Conservation (phyloP, 768 basidiomycete species). For the Leucosporidium creatinivorum region DNA sequence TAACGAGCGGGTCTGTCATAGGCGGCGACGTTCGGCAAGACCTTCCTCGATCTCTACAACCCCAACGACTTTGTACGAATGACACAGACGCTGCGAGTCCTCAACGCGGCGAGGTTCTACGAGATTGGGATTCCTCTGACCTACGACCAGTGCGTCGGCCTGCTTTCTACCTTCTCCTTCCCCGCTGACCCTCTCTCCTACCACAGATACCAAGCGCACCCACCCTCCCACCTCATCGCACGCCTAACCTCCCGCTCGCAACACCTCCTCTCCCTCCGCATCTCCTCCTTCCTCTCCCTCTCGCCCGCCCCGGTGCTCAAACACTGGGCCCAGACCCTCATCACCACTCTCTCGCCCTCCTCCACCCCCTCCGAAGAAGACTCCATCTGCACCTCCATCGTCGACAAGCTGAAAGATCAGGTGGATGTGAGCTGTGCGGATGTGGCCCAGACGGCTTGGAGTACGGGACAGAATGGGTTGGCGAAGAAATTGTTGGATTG, state of each 20-base stretch:
- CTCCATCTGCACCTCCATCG: constrained; percentile 71
- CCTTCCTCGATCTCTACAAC: constrained; percentile 86
- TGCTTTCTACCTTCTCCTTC: constrained; percentile 1
- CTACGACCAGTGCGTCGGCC: constrained; percentile 77
- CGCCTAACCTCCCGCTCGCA: constrained; percentile 78
- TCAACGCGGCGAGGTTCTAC: constrained; percentile 85
- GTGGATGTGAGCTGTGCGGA: constrained; percentile 81
- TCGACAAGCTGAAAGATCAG: constrained; percentile 67
- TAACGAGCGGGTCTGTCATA: constrained; percentile 39
- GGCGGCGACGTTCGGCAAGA: constrained; percentile 95
- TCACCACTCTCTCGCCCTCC: constrained; percentile 60
- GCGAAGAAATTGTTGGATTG: constrained; percentile 93
- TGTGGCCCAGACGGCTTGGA: constrained; percentile 89
- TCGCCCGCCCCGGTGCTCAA: constrained; percentile 80
- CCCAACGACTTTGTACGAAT: constrained; percentile 85
- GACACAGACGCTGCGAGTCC: constrained; percentile 84
- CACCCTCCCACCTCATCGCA: constrained; percentile 69
- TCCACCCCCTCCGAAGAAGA: constrained; percentile 57
- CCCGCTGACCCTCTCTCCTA: not conserved
- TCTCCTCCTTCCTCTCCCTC: constrained; percentile 73
- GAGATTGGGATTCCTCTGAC: constrained; percentile 91
- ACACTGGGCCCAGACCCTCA: constrained; percentile 95
- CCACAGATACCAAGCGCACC: constrained; percentile 42
- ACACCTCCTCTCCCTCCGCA: constrained; percentile 83
- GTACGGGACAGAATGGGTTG: constrained; percentile 66